These are phyloP conservation scores for Calycina marina DNA, from an alignment of 2,329 filamentous ascomycete genomes.

Conservation along the genomic window DNA sequence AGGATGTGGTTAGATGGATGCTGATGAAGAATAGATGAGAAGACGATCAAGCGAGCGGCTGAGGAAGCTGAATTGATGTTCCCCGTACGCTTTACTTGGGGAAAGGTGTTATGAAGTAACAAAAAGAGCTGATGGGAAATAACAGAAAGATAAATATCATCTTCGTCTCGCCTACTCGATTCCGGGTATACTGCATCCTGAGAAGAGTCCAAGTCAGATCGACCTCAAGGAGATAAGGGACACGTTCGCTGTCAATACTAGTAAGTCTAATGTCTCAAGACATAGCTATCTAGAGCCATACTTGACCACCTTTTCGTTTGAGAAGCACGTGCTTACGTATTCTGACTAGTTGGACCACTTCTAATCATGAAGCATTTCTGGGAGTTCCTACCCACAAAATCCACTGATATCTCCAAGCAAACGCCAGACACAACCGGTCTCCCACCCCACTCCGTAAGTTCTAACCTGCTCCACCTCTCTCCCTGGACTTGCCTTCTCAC, in stretches of 20 bases:
- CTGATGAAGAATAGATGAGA: background rate
- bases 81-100: background rate
- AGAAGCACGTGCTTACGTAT: background rate
- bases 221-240: slow-evolving; percentile 44
- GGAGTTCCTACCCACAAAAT: slow-evolving; percentile 49
- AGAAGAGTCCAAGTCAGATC: slow-evolving; percentile 55
- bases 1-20: background rate
- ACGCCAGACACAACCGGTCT: slow-evolving; percentile 23
- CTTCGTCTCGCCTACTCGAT: slow-evolving; percentile 56
- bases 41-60: background rate
- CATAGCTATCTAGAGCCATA: background rate
- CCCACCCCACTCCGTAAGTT: slow-evolving; percentile 33
- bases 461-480: too few relatives aligned
- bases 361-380: slow-evolving; percentile 65
- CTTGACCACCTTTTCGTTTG: background rate
- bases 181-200: slow-evolving; percentile 58
- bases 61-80: background rate
- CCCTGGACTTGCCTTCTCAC: too few relatives aligned
- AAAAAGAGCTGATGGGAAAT: background rate
- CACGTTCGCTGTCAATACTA: slow-evolving; percentile 58
- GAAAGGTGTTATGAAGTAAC: background rate
- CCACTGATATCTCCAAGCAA: slow-evolving; percentile 23
- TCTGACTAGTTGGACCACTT: slow-evolving; percentile 46
- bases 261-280: background rate
- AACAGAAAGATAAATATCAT: slow-evolving; percentile 35